These are phyloP conservation scores for Aureobasidium lini DNA, from an alignment of 2,329 filamentous ascomycete genomes.

Conservation along the genomic window DNA sequence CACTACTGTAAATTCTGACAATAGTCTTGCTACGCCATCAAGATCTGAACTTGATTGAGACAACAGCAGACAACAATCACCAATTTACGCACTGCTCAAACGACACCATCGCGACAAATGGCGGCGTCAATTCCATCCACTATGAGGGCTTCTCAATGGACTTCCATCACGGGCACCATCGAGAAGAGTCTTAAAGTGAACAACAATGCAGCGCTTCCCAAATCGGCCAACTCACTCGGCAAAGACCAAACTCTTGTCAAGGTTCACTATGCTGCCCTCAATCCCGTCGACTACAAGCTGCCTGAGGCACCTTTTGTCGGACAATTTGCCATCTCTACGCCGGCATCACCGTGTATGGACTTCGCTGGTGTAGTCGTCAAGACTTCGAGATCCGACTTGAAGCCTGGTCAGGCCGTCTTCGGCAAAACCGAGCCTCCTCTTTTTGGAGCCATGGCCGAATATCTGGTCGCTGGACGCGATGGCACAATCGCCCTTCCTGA, in stretches of 20 bases:
- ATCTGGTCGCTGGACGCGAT: constrained; percentile 22
- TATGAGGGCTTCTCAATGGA: constrained; percentile 26
- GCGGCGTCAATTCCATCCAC: constrained; percentile 18
- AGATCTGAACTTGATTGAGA: too few relatives aligned
- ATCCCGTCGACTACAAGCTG: constrained; percentile 47
- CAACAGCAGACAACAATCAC: not conserved
- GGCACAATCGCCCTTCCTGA: constrained; percentile 26
- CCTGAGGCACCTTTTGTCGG: constrained; percentile 35
- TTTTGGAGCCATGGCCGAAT: constrained; percentile 33
- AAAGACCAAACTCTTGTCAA: constrained; percentile 35
- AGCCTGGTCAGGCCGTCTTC: constrained; percentile 34
- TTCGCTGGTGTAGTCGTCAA: constrained; percentile 44
- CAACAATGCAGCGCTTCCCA: constrained; percentile 21
- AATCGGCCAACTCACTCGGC: constrained; percentile 17
- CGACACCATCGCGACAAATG: constrained; percentile 9
- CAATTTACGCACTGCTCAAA: not conserved
- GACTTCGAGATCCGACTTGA: constrained; percentile 23
- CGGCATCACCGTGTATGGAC: constrained; percentile 44
- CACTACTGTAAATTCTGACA: too few relatives aligned
- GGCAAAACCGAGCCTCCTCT: constrained; percentile 27
- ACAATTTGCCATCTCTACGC: constrained; percentile 29
- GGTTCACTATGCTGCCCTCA: constrained; percentile 38
- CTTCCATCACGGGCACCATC: constrained; percentile 23
- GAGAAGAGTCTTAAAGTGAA: constrained; percentile 28
- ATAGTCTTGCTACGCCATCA: too few relatives aligned